These are phyloP conservation scores for Phialophora verrucosa DNA, from an alignment of 2,329 filamentous ascomycete genomes.

Conservation along the genomic window DNA sequence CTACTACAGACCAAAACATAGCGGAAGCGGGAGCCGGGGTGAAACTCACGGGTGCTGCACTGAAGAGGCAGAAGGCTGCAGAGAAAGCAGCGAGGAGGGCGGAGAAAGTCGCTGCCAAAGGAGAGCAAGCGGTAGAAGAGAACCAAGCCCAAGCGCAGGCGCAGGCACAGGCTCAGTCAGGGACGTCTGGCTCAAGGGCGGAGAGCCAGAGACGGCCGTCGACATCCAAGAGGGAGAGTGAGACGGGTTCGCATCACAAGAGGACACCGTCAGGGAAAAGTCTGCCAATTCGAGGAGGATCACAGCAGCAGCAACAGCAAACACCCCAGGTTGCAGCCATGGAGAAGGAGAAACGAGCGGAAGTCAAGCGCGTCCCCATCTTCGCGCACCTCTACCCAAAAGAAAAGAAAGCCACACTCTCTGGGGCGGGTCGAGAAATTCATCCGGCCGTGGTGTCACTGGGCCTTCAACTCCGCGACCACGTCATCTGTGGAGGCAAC, in stretches of 20 bases:
- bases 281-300: conserved; percentile 44
- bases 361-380: conserved; percentile 69
- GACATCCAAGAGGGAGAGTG: conserved; percentile 40
- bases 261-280: conserved; percentile 38
- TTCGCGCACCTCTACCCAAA: conserved; percentile 85
- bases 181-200: conserved; percentile 42
- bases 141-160: conserved; percentile 34
- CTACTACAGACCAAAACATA: conserved; percentile 35
- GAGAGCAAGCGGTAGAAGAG: conserved; percentile 43
- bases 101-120: conserved; percentile 63
- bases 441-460: conserved; percentile 84
- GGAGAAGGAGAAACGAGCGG: conserved; percentile 43
- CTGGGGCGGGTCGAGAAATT: conserved; percentile 71
- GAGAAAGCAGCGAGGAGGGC: conserved; percentile 87
- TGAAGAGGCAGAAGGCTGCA: conserved; percentile 88
- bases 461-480: conserved; percentile 88
- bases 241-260: conserved; percentile 44
- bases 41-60: conserved; percentile 63
- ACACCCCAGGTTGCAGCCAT: conserved; percentile 42
- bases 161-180: conserved; percentile 34
- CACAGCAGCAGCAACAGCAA: conserved; percentile 31
- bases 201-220: conserved; percentile 34
- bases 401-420: conserved; percentile 69
- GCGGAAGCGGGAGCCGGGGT: conserved; percentile 42
- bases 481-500: conserved; percentile 86